These are phyloP conservation scores for Penicillium griseofulvum DNA, from an alignment of 2,329 filamentous ascomycete species.

Conservation along the genomic window DNA sequence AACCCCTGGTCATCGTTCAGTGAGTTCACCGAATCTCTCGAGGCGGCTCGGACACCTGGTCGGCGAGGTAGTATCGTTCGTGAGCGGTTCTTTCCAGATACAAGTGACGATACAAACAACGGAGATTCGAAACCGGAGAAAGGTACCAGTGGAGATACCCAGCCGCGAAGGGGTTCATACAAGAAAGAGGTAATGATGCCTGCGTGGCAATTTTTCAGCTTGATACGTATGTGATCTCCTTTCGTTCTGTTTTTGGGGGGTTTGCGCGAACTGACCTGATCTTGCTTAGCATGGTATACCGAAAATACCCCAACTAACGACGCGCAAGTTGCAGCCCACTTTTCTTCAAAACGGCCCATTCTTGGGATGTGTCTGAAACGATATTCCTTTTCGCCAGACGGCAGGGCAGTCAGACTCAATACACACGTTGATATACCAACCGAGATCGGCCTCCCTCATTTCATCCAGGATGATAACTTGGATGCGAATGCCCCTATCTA, in stretches of 20 bases:
- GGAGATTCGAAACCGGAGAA: slow-evolving; percentile 26
- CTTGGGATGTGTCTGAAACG: slow-evolving; percentile 91
- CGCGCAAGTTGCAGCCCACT: slow-evolving; percentile 82
- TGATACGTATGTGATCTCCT: slow-evolving; percentile 66
- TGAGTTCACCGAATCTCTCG: slow-evolving; percentile 25
- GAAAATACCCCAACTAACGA: slow-evolving; percentile 64
- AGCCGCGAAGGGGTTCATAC: slow-evolving; percentile 42
- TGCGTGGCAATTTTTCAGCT: slow-evolving; percentile 94
- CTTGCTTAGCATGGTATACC: slow-evolving; percentile 75
- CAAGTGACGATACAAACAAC: slow-evolving; percentile 39
- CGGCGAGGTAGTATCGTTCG: slow-evolving; percentile 45
- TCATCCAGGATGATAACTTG: slow-evolving; percentile 77
- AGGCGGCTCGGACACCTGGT: slow-evolving; percentile 19
- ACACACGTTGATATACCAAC: slow-evolving; percentile 91
- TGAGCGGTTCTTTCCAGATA: slow-evolving; percentile 43
- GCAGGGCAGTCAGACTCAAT: slow-evolving; percentile 67
- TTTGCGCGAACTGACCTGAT: slow-evolving; percentile 35
- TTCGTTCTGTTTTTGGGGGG: slow-evolving; percentile 23
- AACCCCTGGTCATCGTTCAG: slow-evolving; percentile 28
- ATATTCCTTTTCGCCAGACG: slow-evolving; percentile 71
- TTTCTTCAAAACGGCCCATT: slow-evolving; percentile 76
- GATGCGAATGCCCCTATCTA: slow-evolving; percentile 65
- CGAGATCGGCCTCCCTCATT: slow-evolving; percentile 78
- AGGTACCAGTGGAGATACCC: slow-evolving; percentile 23
- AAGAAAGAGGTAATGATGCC: slow-evolving; percentile 88